Percentiles rank a stretch among this genome's conserved stretches.
Conservation (phyloP, 257 asterid species). For the Mitragyna speciosa region DNA sequence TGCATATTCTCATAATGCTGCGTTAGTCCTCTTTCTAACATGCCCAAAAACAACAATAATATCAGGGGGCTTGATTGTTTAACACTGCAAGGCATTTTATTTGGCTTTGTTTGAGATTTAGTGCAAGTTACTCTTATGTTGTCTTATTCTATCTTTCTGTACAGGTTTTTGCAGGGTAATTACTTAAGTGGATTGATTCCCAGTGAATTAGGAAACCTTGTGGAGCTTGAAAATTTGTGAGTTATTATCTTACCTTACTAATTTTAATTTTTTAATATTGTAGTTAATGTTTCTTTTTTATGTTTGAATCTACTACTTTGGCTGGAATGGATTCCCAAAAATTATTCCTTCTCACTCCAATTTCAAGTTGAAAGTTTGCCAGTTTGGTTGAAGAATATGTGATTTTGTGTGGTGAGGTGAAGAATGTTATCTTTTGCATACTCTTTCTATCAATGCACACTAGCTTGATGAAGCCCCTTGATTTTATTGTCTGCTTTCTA, state of each 20-base stretch:
- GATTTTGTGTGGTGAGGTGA: not conserved
- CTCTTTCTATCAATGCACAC: not conserved
- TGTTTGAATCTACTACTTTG: not conserved
- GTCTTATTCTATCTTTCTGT: constrained; percentile 20
- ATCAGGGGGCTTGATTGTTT: not conserved
- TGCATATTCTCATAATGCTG: not conserved
- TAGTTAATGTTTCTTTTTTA: not conserved
- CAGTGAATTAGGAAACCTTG: constrained; percentile 75
- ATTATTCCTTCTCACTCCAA: not conserved
- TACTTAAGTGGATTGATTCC: constrained; percentile 86
- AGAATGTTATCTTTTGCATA: not conserved
- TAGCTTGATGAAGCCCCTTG: no score
- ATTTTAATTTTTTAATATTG: not conserved
- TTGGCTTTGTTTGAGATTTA: not conserved
- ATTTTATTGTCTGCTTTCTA: no score
- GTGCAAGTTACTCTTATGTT: not conserved
- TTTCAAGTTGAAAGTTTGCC: not conserved
- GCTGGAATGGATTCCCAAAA: not conserved
- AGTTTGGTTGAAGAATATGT: not conserved
- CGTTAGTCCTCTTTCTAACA: not conserved
- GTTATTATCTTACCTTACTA: constrained; percentile 32
- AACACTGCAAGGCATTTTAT: not conserved
- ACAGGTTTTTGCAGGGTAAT: constrained; percentile 94
- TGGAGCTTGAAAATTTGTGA: constrained; percentile 74
- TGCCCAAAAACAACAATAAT: no score